phyloP scores from a whole-genome alignment of 225 moss, liverwort and hornwort species.

The Pseudisothecium myosuroides region DNA sequence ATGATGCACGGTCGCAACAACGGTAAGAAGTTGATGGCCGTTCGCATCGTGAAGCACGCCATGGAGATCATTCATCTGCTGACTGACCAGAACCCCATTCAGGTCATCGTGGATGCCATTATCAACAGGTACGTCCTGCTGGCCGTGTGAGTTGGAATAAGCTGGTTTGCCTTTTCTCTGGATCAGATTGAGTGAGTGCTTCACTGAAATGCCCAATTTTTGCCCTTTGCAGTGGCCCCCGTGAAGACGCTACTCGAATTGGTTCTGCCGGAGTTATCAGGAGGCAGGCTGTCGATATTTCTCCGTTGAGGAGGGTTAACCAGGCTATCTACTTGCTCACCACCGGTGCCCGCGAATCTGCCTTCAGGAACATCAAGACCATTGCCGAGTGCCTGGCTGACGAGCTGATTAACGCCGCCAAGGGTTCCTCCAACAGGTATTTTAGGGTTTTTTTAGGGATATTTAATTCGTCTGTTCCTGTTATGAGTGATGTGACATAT shows the following conservation, averaged over 20 bases:
- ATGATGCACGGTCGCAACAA: conserved; percentile 93
- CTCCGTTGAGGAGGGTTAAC: conserved; percentile 72
- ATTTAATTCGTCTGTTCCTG: too few species aligned
- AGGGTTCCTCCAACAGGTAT: conserved; percentile 55
- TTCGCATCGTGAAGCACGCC: conserved; percentile 77
- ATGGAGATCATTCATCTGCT: conserved; percentile 86
- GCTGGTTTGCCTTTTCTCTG: not conserved
- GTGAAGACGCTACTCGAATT: conserved; percentile 84
- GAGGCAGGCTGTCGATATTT: conserved; percentile 88
- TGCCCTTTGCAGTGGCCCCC: conserved; percentile 31
- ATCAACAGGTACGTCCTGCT: conserved; percentile 46
- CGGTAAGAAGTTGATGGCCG: conserved; percentile 81
- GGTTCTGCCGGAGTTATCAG: conserved; percentile 83
- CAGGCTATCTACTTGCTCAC: conserved; percentile 88
- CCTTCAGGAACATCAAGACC: conserved; percentile 83
- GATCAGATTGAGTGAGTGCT: not conserved
- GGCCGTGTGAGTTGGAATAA: too few species aligned
- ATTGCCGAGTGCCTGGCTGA: conserved; percentile 91
- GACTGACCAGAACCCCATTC: conserved; percentile 70
- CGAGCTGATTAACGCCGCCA: conserved; percentile 77
- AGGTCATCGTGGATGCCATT: conserved; percentile 74
- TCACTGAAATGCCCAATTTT: too few species aligned
- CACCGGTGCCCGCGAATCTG: conserved; percentile 73
- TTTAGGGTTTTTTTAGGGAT: too few species aligned
- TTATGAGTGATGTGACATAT: not conserved